phyloP scores from a whole-genome alignment of 139 green algal species.

The Chlorella ohadii region DNA sequence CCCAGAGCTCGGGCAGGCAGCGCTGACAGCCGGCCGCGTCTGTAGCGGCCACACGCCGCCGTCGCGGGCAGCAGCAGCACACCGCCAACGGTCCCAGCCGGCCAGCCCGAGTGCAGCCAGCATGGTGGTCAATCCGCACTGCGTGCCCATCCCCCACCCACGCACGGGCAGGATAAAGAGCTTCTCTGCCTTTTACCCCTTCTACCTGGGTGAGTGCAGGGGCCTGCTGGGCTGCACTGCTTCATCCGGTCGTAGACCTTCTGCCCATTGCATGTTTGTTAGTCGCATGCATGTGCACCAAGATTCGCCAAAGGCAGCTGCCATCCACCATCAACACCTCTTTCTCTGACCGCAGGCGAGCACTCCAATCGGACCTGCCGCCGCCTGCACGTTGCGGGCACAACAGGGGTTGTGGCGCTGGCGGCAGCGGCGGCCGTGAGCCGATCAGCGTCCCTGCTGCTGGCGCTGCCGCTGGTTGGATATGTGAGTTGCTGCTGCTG shows the following conservation, averaged over 20 bases:
- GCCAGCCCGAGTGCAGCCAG: too few relatives aligned
- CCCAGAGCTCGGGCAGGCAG: too few relatives aligned
- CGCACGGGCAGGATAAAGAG: not conserved
- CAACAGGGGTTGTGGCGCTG: conserved; percentile 17
- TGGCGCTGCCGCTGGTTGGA: conserved; percentile 4
- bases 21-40: too few relatives aligned
- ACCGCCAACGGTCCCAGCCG: too few relatives aligned
- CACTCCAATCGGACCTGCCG: conserved; percentile 38
- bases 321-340: not conserved
- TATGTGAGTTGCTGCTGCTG: not conserved
- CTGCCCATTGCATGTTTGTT: too few relatives aligned
- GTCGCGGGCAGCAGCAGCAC: too few relatives aligned
- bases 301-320: too few relatives aligned
- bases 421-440: not conserved
- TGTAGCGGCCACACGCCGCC: not conserved
- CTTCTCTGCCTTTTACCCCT: conserved; percentile 29
- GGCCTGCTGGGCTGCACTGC: not conserved
- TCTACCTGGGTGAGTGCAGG: conserved; percentile 28
- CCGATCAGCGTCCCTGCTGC: not conserved
- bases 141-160: conserved; percentile 1
- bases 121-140: conserved; percentile 26
- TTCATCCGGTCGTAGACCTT: too few relatives aligned
- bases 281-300: too few relatives aligned
- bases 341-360: conserved; percentile 23
- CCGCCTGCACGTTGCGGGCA: conserved; percentile 40